Percentiles rank a stretch among this genome's conserved stretches.
Evolutionary conservation across 805 yeast species (phyloP).

Genomic region (Lachancea nothofagi): DNA sequence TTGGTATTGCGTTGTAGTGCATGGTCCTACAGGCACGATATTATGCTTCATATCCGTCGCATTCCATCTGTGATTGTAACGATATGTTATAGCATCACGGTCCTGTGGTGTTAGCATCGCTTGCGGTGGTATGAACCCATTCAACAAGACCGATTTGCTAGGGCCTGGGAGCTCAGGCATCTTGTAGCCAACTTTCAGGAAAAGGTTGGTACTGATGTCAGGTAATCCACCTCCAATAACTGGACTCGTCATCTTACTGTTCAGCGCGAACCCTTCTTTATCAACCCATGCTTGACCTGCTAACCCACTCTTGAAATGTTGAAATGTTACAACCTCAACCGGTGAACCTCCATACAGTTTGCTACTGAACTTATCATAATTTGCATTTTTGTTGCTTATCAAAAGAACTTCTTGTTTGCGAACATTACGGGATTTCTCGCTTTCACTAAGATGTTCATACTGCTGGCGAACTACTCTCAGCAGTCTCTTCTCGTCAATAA

Average conservation of each 20-base stretch:
- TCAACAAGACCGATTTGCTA: constrained; percentile 73
- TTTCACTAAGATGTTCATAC: constrained; percentile 57
- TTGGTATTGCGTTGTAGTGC: constrained; percentile 40
- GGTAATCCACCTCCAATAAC: constrained; percentile 32
- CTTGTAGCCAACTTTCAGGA: constrained; percentile 46
- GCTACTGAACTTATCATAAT: constrained; percentile 32
- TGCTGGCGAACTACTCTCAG: constrained; percentile 59
- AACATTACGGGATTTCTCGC: constrained; percentile 65
- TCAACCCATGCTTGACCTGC: constrained; percentile 49
- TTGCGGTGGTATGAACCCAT: constrained; percentile 64
- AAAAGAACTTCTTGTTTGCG: constrained; percentile 64
- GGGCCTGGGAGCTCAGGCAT: constrained; percentile 43
- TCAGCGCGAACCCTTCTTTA: constrained; percentile 29
- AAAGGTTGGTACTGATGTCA: constrained; percentile 38
- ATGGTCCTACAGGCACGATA: constrained; percentile 43
- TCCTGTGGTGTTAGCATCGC: constrained; percentile 65
- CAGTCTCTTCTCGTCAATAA: constrained; percentile 78
- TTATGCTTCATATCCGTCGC: constrained; percentile 36
- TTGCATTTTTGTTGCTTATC: constrained; percentile 58
- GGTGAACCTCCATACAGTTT: constrained; percentile 26
- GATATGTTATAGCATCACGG: constrained; percentile 52
- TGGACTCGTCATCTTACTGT: constrained; percentile 33
- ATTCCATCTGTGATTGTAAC: constrained; percentile 34
- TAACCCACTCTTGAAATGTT: constrained; percentile 47
- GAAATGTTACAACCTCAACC: constrained; percentile 35